Conservation (phyloP, 1,139 yeast genomes). For the Groenewaldozyma auringiensis region DNA sequence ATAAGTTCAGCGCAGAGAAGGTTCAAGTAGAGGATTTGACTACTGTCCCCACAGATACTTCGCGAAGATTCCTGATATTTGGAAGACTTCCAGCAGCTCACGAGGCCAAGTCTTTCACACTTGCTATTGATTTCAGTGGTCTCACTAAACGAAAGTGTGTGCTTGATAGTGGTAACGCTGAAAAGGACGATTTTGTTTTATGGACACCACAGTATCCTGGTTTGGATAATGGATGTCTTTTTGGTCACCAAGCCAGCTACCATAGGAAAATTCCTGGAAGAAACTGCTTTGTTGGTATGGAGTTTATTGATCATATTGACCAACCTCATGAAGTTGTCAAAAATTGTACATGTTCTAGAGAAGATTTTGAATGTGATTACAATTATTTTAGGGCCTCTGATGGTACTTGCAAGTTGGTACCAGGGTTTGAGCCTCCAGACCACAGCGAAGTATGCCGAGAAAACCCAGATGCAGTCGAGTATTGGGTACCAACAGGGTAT, state of each 20-base stretch:
- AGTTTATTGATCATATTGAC: slow-evolving; percentile 30
- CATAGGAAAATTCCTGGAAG: slow-evolving; percentile 59
- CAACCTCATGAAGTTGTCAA: slow-evolving; percentile 51
- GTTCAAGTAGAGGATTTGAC: slow-evolving; percentile 64
- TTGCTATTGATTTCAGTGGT: slow-evolving; percentile 64
- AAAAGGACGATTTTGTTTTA: slow-evolving; percentile 66
- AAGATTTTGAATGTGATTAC: slow-evolving; percentile 91
- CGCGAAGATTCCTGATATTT: slow-evolving; percentile 61
- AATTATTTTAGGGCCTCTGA: slow-evolving; percentile 64
- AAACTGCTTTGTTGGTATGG: slow-evolving; percentile 70
- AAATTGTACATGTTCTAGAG: slow-evolving; percentile 78
- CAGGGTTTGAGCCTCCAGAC: slow-evolving; percentile 62
- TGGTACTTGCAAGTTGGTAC: slow-evolving; percentile 78
- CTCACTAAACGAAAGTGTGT: slow-evolving; percentile 61
- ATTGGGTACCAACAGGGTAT: slow-evolving; percentile 74
- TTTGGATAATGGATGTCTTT: slow-evolving; percentile 56
- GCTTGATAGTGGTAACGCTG: slow-evolving; percentile 52
- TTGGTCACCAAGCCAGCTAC: slow-evolving; percentile 80
- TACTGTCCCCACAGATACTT: slow-evolving; percentile 85
- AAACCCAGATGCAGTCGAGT: slow-evolving; percentile 51
- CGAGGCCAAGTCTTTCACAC: slow-evolving; percentile 39
- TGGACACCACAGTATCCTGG: slow-evolving; percentile 75
- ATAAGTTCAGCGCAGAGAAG: slow-evolving; percentile 50
- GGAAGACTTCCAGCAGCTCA: slow-evolving; percentile 35
- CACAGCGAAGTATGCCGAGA: slow-evolving; percentile 55